Evolutionary conservation across 1,139 yeast species (phyloP), one percentile per base, ranked within the genome.

Genomic region (Kurtzmaniella natalensis): DNA sequence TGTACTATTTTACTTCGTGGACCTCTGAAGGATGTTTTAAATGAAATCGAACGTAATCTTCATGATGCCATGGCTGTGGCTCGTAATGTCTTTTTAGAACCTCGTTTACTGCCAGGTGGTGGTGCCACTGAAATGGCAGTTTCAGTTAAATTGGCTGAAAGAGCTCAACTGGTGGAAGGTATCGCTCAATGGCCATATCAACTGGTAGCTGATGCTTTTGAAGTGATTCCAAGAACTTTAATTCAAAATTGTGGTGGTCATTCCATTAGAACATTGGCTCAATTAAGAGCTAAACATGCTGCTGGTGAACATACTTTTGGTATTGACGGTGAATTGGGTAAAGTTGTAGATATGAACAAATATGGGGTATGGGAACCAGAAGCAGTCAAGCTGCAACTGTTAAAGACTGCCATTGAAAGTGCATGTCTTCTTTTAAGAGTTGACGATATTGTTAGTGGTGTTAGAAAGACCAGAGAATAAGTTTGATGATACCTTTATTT

Each of bases 51-150:
- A 58, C 81, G 99, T 58, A 94, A 94, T 59, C 72, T 94, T 55
- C 97, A 92, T 57, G 99, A 94, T 61, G 98, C 99, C 32, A 86
- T 94, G 95, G 92, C 96, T 5, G 98, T 92, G 34, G 81, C 98
- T 17, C 79, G 96, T 60, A 94, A 94, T 55, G 96, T 94, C 31
- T 77, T 86, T 73, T 81, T 92, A 50, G 95, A 92, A 58, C 98
- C 99, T 33, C 79, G 94, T 26, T 73, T 92, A 53, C 74, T 96
- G 2, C 99, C 99, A 33, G 99, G 99, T 48, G 99, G 98, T 39
- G 98, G 99, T 53, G 98, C 99, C 33, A 92, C 97, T 16, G 99
- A 92, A 64, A 92, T 94, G 97, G 98, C 98, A 2, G 89, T 94
- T 33, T 75, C 94, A 45, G 97, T 92, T 20, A 78, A 75, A 46